Percentiles rank a stretch among this genome's conserved stretches.
These are phyloP conservation scores for Terfezia claveryi DNA, from an alignment of 495 filamentous ascomycete species.

Conservation along the genomic window DNA sequence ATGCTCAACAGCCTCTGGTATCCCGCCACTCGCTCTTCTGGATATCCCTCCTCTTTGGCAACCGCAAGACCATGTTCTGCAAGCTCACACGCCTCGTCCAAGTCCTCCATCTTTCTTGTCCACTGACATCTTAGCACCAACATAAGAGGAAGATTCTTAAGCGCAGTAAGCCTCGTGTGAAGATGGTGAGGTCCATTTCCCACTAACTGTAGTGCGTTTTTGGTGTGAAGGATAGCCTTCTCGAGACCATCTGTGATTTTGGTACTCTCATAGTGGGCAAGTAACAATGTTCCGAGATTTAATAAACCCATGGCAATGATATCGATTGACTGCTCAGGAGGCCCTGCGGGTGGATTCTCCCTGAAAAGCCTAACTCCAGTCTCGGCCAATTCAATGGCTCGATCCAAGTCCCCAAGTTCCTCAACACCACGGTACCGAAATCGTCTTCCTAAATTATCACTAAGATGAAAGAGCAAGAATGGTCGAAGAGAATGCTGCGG, in stretches of 20 bases:
- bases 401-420: no score
- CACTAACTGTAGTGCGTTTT: neutral
- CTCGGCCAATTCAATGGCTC: no score
- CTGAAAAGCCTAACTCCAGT: no score
- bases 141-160: neutral
- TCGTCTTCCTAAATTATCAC: no score
- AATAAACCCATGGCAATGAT: no score
- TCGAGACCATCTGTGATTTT: neutral
- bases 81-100: neutral
- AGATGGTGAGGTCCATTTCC: neutral
- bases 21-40: neutral
- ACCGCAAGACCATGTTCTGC: neutral
- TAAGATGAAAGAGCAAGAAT: no score
- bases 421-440: no score
- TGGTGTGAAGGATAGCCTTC: constrained; percentile 1
- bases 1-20: neutral
- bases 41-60: neutral
- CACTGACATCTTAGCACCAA: neutral
- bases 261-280: neutral
- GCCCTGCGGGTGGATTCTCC: no score
- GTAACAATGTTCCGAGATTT: no score
- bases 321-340: no score
- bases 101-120: neutral
- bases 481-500: no score
- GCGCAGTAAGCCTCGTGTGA: neutral